Conservation (phyloP, 441 rosid species). For the Dalechampia spathulata region DNA sequence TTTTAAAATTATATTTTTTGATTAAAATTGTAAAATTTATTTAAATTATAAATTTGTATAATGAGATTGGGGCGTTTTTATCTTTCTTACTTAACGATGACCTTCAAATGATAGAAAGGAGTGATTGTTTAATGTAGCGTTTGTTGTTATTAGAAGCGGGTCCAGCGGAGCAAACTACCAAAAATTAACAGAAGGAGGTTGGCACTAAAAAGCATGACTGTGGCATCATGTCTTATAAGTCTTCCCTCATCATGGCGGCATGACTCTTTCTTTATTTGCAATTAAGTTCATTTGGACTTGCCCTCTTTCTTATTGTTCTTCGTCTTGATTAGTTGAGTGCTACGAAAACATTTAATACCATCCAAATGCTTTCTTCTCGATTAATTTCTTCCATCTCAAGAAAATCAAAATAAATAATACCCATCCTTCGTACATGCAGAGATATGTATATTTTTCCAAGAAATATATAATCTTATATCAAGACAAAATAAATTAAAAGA, state of each 20-base stretch:
- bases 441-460: slow-evolving; percentile 14
- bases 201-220: slow-evolving; percentile 10
- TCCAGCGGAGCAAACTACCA: too few species aligned
- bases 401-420: slow-evolving; percentile 8
- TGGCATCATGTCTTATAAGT: slow-evolving; percentile 12
- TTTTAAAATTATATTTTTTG: too few species aligned
- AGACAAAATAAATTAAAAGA: not conserved
- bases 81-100: too few species aligned
- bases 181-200: too few species aligned
- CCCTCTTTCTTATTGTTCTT: not conserved
- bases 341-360: not conserved
- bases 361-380: too few species aligned
- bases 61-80: too few species aligned
- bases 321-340: not conserved
- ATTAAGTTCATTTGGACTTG: not conserved
- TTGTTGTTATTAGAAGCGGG: too few species aligned
- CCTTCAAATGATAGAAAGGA: too few species aligned
- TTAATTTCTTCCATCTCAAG: not conserved
- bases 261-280: slow-evolving; percentile 3
- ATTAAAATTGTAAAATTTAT: too few species aligned
- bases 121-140: too few species aligned
- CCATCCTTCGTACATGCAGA: slow-evolving; percentile 24
- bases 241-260: slow-evolving; percentile 2
- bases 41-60: too few species aligned
- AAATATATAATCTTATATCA: slow-evolving; percentile 25